Evolutionary conservation across 2,329 filamentous ascomycete species (phyloP).

Genomic region (Emericellopsis cladophorae): DNA sequence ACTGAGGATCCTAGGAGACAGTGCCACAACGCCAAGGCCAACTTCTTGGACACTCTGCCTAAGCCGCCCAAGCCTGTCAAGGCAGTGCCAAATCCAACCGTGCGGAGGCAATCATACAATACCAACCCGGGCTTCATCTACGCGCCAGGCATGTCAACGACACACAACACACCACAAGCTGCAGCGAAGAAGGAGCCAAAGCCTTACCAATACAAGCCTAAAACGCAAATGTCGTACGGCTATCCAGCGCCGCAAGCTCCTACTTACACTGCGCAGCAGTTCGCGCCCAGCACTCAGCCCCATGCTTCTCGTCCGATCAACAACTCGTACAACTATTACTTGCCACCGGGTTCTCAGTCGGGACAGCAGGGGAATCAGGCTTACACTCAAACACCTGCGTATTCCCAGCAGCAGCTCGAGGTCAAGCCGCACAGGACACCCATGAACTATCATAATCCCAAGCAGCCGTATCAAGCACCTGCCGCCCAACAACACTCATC

Average conservation of each 20-base stretch:
- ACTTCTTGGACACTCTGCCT: conserved; percentile 59
- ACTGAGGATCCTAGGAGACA: conserved; percentile 57
- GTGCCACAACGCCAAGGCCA: conserved; percentile 55
- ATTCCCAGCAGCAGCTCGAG: conserved; percentile 11
- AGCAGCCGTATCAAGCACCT: neutral
- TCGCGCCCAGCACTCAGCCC: conserved; percentile 6
- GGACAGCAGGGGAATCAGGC: neutral
- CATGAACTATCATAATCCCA: neutral
- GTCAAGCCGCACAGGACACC: conserved; percentile 4
- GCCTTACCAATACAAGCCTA: conserved; percentile 41
- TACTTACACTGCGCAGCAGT: conserved; percentile 2
- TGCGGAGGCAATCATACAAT: neutral
- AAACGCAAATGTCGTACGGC: conserved; percentile 10
- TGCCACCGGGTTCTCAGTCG: no score
- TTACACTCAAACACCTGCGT: conserved; percentile 1
- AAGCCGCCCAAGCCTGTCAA: conserved; percentile 30
- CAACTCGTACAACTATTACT: conserved; percentile 10
- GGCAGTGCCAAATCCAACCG: neutral
- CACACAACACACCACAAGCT: conserved; percentile 5
- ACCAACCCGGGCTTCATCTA: conserved; percentile 4
- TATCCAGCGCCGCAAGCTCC: conserved; percentile 3
- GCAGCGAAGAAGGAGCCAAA: conserved; percentile 13
- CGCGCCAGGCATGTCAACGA: conserved; percentile 6
- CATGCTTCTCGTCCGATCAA: neutral
- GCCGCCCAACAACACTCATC: neutral